Base-by-base conservation (phyloP, 768 basidiomycete genomes). In the Phlebiopsis flavidoalba region DNA sequence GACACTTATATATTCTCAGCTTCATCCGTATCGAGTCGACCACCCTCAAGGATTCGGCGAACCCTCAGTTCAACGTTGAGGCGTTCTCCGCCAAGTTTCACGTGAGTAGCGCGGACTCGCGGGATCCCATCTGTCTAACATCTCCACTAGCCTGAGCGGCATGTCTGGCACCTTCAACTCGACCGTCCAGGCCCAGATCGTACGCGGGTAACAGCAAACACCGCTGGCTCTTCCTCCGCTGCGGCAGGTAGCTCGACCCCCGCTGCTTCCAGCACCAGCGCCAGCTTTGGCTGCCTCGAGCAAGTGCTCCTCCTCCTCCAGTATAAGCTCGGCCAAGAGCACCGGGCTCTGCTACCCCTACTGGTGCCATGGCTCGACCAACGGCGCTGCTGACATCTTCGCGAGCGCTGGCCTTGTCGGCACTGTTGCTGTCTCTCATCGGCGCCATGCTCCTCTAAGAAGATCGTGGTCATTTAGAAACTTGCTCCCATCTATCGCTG, bases 41-140 rank as follows among this genome's bases (percentile, higher is more conserved):
- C 37, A 66, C 40, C 57, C 65, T 82, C 48, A 87, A 79, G 70
- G 83, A 88, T 69, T 51, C 83, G 31, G 67, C 69, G 1, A 70
- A 80, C 58, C 73, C 86, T 14, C 75, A 81, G 58, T 88, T 76
- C 75, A 81, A 80, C 3, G 82, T 80, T 49, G 75, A 87, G 63
- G 84, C 90, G 0, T 95, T 93, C 79, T 91, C 91, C 7, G 81
- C 92, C 64, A 83, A 82, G 66, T 94, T n/a, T 92, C 78, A 76
- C 76, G 91, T 93, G 68, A 64, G 86, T 75, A 6, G 40, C 40
- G 40, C 40, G 11, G 17, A 12, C 17, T 43, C 17, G 8, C 10
- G 58, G 3, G 40, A 17, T 17, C 10, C 2, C 10, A 3, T 43
- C 17, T 43, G 40, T 43, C 40, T 43, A 8, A 43, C 40, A 17